These are phyloP conservation scores for Gaertneriomyces sp. DNA, from an alignment of 192 early-diverging fungal species.

Conservation along the genomic window DNA sequence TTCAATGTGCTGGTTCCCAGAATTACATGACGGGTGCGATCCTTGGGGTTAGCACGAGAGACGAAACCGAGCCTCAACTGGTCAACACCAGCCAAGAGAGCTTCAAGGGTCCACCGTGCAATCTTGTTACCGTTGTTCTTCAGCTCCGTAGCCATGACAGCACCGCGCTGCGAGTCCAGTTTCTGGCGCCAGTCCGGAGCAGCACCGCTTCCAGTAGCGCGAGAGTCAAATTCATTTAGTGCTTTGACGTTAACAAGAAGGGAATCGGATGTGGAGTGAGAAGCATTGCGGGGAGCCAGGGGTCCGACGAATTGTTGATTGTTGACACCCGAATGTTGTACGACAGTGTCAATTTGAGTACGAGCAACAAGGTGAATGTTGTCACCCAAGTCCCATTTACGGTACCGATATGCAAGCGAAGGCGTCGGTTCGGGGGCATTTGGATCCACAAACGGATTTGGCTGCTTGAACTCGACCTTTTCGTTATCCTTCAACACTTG, in stretches of 20 bases:
- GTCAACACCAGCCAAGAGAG: slow-evolving; percentile 80
- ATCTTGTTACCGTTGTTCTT: slow-evolving; percentile 97
- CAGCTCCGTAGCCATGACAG: slow-evolving; percentile 94
- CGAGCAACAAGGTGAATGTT: slow-evolving; percentile 75
- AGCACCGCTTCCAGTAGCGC: slow-evolving; percentile 77
- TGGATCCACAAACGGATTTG: slow-evolving; percentile 70
- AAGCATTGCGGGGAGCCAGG: slow-evolving; percentile 33
- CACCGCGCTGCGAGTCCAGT: slow-evolving; percentile 91
- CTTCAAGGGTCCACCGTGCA: slow-evolving; percentile 93
- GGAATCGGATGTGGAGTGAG: slow-evolving; percentile 41
- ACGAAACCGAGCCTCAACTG: slow-evolving; percentile 86
- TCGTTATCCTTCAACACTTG: slow-evolving; percentile 63
- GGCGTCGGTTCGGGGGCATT: slow-evolving; percentile 49
- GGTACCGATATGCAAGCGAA: slow-evolving; percentile 83
- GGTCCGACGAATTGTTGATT: slow-evolving; percentile 34
- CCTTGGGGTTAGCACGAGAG: slow-evolving; percentile 70
- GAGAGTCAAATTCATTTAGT: slow-evolving; percentile 90
- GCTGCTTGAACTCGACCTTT: slow-evolving; percentile 54
- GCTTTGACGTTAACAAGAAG: slow-evolving; percentile 68
- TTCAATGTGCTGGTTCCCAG: slow-evolving; percentile 81
- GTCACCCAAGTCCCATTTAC: slow-evolving; percentile 75
- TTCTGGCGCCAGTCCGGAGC: slow-evolving; percentile 93
- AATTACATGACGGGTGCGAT: slow-evolving; percentile 74
- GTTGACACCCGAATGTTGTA: slow-evolving; percentile 38
- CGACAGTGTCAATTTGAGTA: slow-evolving; percentile 81